These are phyloP conservation scores for Mollisiaceae sp. DNA, from an alignment of 2,329 filamentous ascomycete genomes.

Conservation along the genomic window DNA sequence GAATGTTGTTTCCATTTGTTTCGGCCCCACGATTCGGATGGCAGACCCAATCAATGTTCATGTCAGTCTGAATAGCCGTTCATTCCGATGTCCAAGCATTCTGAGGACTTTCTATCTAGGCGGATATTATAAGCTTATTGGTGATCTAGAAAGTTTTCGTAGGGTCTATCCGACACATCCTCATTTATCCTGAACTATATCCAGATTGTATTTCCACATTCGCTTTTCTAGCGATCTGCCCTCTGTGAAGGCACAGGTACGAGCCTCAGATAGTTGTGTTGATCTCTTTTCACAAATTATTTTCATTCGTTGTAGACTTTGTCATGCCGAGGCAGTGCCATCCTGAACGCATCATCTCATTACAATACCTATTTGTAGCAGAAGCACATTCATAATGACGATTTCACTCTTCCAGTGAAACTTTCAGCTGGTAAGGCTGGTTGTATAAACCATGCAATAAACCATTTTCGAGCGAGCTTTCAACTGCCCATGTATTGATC, in stretches of 20 bases:
- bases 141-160: neutral
- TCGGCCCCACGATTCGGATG: neutral
- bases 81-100: neutral
- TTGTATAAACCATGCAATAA: neutral
- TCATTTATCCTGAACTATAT: neutral
- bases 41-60: neutral
- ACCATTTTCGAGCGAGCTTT: neutral
- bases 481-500: neutral
- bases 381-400: neutral
- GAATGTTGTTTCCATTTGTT: slow-evolving; percentile 6
- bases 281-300: neutral
- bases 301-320: neutral
- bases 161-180: neutral
- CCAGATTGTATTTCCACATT: neutral
- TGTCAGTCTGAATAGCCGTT: neutral
- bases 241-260: neutral
- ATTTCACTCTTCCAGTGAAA: neutral
- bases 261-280: neutral
- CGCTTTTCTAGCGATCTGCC: neutral
- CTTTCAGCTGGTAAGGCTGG: neutral
- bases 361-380: neutral
- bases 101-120: neutral
- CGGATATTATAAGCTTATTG: slow-evolving; percentile 1
- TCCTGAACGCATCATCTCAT: neutral
- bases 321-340: slow-evolving; percentile 1